These are phyloP conservation scores for Ganoderma lingzhi DNA, from an alignment of 1,284 basidiomycete genomes.

Conservation along the genomic window DNA sequence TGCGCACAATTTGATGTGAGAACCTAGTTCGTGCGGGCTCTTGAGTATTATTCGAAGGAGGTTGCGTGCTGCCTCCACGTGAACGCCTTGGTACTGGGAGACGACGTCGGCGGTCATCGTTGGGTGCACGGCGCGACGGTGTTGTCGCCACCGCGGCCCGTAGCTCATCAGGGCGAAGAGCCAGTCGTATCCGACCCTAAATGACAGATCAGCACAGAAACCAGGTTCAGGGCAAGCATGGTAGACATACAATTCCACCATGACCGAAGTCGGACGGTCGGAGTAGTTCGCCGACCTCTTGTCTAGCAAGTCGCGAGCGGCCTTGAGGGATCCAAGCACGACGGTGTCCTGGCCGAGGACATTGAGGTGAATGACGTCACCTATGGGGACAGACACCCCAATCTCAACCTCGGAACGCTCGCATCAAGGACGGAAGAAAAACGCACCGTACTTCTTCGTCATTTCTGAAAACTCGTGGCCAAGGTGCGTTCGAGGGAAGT, in stretches of 20 bases:
- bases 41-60: constrained; percentile 22
- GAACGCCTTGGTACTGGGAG: constrained; percentile 15
- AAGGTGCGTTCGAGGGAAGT: constrained; percentile 12
- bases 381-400: constrained; percentile 41
- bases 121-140: constrained; percentile 27
- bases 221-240: not conserved
- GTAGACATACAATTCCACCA: constrained; percentile 26
- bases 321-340: constrained; percentile 63
- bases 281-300: constrained; percentile 74
- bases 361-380: constrained; percentile 65
- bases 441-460: constrained; percentile 1
- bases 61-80: constrained; percentile 9
- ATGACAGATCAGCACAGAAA: not conserved
- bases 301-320: constrained; percentile 67
- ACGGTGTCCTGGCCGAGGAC: constrained; percentile 68
- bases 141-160: constrained; percentile 24
- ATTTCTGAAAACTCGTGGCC: constrained; percentile 9
- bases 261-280: constrained; percentile 56
- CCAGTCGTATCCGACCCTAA: constrained; percentile 22
- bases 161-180: constrained; percentile 29
- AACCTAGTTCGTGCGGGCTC: constrained; percentile 18
- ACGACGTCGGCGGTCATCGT: constrained; percentile 19
- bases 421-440: not conserved
- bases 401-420: too few relatives aligned
- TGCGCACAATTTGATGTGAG: constrained; percentile 28